A percentile compares a stretch with the other conserved stretches of the same genome.
Evolutionary conservation across 768 basidiomycete species (phyloP).

Genomic region (Tulasnella sp.): DNA sequence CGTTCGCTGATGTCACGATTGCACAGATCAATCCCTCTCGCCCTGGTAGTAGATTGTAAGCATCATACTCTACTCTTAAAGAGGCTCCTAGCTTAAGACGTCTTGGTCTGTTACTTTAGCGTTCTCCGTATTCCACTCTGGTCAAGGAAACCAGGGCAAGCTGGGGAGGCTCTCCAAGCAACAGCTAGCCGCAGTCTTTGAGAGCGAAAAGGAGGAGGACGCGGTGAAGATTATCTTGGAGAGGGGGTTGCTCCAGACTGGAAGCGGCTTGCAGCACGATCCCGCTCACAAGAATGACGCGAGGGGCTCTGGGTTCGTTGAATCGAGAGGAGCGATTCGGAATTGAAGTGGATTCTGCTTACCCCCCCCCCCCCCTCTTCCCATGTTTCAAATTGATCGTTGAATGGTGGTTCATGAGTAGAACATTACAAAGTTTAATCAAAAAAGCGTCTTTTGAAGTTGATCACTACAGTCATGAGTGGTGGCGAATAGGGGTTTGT

Average conservation of each 20-base stretch:
- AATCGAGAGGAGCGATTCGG: neutral
- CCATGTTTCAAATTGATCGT: too few species aligned
- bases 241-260: conserved; percentile 46
- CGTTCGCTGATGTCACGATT: conserved; percentile 17
- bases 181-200: conserved; percentile 64
- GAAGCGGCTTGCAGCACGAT: conserved; percentile 26
- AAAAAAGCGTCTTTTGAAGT: neutral
- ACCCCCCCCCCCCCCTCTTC: too few species aligned
- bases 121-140: conserved; percentile 60
- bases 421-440: too few species aligned
- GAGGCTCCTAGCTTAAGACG: neutral
- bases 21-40: conserved; percentile 49
- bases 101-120: conserved; percentile 5
- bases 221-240: conserved; percentile 46
- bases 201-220: conserved; percentile 48
- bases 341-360: neutral
- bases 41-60: conserved; percentile 74
- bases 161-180: conserved; percentile 67
- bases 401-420: too few species aligned
- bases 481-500: neutral
- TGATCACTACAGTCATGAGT: neutral
- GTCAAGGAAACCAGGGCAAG: conserved; percentile 66
- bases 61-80: conserved; percentile 16
- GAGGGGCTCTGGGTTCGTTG: conserved; percentile 1
- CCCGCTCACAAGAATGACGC: neutral